Percentiles rank a stretch among this genome's conserved stretches.
phyloP scores from a whole-genome alignment of 805 yeast species.

The Nakazawaea holstii region DNA sequence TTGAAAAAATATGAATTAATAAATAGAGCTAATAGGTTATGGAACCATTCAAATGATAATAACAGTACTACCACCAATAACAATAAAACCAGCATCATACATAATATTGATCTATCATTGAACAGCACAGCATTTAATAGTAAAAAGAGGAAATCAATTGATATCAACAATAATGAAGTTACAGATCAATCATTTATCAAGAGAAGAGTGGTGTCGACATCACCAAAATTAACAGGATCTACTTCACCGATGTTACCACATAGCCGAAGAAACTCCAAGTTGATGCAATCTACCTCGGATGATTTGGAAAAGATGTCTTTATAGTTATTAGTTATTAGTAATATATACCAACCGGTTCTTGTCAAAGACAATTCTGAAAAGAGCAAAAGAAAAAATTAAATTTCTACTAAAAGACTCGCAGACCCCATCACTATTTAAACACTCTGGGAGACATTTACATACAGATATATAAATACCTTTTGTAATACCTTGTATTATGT shows the following conservation, averaged over 20 bases:
- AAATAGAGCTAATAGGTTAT: constrained; percentile 28
- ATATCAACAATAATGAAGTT: constrained; percentile 6
- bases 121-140: constrained; percentile 10
- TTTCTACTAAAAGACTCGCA: background rate
- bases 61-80: constrained; percentile 7
- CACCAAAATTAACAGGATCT: constrained; percentile 12
- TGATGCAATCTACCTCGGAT: constrained; percentile 24
- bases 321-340: too few relatives aligned
- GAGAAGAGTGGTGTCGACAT: constrained; percentile 19
- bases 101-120: background rate
- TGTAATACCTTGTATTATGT: too few relatives aligned
- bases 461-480: too few relatives aligned
- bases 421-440: background rate
- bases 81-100: background rate
- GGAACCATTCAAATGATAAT: constrained; percentile 22
- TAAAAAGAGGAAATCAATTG: constrained; percentile 16
- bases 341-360: too few relatives aligned
- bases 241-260: constrained; percentile 10
- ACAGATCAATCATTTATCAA: constrained; percentile 10
- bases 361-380: too few relatives aligned
- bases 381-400: background rate
- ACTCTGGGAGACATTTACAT: background rate
- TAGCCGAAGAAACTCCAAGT: constrained; percentile 21
- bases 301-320: constrained; percentile 25
- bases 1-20: constrained; percentile 27